A percentile compares a stretch with the other conserved stretches of the same genome.
These are phyloP conservation scores for Akanthomyces lecanii DNA, from an alignment of 2,329 filamentous ascomycete genomes.

Conservation along the genomic window DNA sequence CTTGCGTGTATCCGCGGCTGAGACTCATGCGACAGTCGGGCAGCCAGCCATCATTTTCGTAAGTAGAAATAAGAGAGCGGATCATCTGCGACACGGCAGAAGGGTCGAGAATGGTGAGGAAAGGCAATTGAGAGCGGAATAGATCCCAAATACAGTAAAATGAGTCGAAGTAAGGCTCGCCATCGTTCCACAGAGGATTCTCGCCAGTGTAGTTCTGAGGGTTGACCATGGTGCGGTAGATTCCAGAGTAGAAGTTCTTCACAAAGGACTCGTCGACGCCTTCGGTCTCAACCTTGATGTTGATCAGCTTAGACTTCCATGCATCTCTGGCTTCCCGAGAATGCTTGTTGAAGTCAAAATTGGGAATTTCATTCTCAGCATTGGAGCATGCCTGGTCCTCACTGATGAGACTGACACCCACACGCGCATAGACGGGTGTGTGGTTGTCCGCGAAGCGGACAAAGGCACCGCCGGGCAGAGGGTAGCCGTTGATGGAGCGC, in stretches of 20 bases:
- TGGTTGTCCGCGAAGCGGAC: conserved; percentile 52
- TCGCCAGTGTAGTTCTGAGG: conserved; percentile 73
- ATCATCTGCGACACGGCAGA: conserved; percentile 61
- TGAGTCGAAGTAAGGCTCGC: conserved; percentile 69
- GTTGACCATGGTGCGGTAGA: conserved; percentile 69
- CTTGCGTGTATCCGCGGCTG: conserved; percentile 69
- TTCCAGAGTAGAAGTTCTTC: conserved; percentile 65
- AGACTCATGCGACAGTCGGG: conserved; percentile 76
- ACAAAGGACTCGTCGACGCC: conserved; percentile 51
- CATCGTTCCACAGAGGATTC: conserved; percentile 62
- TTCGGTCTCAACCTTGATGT: conserved; percentile 50
- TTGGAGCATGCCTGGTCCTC: conserved; percentile 61
- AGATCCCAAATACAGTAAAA: conserved; percentile 76
- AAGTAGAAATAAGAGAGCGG: conserved; percentile 67
- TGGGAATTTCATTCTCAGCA: conserved; percentile 64
- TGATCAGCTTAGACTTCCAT: conserved; percentile 59
- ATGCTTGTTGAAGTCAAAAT: conserved; percentile 58
- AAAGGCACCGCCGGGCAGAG: conserved; percentile 59
- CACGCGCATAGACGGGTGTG: conserved; percentile 56
- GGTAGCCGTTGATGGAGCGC: conserved; percentile 48
- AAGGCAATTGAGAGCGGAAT: conserved; percentile 64
- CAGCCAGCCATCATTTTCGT: conserved; percentile 64
- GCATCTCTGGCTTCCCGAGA: conserved; percentile 47
- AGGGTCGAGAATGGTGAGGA: conserved; percentile 66
- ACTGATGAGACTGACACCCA: conserved; percentile 68